Percentiles rank a stretch among this genome's conserved stretches.
Evolutionary conservation across 2,329 filamentous ascomycete genomes (phyloP).

Genomic region (Monosporascus sp.): DNA sequence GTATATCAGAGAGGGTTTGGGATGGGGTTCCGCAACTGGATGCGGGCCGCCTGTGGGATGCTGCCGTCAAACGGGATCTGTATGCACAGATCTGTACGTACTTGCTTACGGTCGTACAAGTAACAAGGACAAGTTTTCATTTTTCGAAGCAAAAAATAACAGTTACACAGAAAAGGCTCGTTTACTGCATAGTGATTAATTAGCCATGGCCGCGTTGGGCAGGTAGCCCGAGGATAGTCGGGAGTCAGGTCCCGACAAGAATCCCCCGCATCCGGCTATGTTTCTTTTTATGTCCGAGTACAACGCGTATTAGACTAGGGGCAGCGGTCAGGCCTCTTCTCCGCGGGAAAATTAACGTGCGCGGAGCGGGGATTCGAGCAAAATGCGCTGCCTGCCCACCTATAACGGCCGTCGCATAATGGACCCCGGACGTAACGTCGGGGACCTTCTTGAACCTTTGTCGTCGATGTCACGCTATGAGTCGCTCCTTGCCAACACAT

Average conservation of each 20-base stretch:
- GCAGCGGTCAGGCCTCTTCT: no score
- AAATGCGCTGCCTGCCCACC: no score
- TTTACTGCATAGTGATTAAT: background rate
- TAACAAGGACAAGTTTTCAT: background rate
- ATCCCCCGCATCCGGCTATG: no score
- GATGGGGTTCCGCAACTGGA: background rate
- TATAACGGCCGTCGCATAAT: background rate
- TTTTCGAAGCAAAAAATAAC: background rate
- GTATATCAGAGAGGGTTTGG: background rate
- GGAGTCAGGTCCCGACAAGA: background rate
- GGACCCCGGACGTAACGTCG: background rate
- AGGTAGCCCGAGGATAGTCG: background rate
- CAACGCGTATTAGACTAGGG: no score
- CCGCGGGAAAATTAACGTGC: no score
- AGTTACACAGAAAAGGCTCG: background rate
- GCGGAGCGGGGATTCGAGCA: no score
- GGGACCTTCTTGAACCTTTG: background rate
- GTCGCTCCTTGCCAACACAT: background rate
- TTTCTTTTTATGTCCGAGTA: no score
- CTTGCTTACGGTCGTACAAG: background rate
- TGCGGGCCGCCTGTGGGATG: background rate
- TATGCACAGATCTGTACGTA: background rate
- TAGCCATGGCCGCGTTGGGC: background rate
- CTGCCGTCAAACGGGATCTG: background rate
- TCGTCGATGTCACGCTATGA: background rate